Percentiles rank a stretch among this genome's conserved stretches.
These are phyloP conservation scores for Globisporangium camurandrum DNA, from an alignment of 352 stramenopile species.

Conservation along the genomic window DNA sequence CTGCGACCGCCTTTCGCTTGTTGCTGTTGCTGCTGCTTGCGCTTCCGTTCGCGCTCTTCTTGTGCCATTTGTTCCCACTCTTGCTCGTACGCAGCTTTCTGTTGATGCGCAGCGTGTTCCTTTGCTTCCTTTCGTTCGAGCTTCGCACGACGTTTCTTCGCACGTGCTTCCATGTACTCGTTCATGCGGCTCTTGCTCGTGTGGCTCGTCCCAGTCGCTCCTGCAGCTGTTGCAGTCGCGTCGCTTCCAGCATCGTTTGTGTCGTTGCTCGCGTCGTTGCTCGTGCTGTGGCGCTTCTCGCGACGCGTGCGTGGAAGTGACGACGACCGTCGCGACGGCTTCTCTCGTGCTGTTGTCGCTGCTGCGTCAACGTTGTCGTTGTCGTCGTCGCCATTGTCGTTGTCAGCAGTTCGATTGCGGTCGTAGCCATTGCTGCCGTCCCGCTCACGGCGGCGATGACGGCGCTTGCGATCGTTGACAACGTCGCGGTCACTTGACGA, in stretches of 20 bases:
- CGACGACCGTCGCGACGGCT: conserved; percentile 20
- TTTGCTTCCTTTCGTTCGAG: conserved; percentile 67
- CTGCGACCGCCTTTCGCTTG: too few relatives aligned
- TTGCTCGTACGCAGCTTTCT: conserved; percentile 82
- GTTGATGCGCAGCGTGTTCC: conserved; percentile 62
- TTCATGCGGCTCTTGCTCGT: conserved; percentile 81
- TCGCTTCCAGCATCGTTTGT: too few relatives aligned
- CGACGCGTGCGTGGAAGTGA: conserved; percentile 21
- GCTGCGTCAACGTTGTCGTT: conserved; percentile 18
- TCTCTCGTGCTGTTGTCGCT: too few relatives aligned
- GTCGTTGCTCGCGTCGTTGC: conserved; percentile 10
- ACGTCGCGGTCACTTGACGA: conserved; percentile 11
- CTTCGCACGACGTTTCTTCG: conserved; percentile 72
- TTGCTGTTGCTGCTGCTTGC: conserved; percentile 69
- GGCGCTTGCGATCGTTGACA: conserved; percentile 5
- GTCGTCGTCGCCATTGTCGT: conserved; percentile 12
- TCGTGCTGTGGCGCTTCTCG: conserved; percentile 37
- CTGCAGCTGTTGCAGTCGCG: too few relatives aligned
- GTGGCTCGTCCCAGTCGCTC: too few relatives aligned
- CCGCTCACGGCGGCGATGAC: conserved; percentile 19
- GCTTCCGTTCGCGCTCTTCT: conserved; percentile 75
- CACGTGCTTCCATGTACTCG: conserved; percentile 81
- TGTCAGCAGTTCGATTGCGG: conserved; percentile 11
- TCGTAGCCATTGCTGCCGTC: background rate
- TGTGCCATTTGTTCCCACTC: conserved; percentile 87